These are phyloP conservation scores for Kazachstania viticola DNA, from an alignment of 805 yeast genomes.

Conservation along the genomic window DNA sequence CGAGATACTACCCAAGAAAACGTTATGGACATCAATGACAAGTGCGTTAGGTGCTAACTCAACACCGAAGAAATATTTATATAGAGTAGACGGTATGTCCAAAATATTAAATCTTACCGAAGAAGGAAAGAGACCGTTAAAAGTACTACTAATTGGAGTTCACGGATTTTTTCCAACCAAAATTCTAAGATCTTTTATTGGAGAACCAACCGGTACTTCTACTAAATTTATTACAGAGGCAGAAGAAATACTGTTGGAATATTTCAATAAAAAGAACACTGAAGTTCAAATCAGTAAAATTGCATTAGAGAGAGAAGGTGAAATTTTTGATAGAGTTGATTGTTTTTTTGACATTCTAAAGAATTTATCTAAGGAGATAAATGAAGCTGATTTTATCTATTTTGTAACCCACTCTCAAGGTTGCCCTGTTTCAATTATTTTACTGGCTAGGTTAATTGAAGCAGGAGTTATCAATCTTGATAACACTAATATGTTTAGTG, in stretches of 20 bases:
- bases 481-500: constrained; percentile 15
- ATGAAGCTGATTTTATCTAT: constrained; percentile 74
- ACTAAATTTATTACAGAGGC: constrained; percentile 84
- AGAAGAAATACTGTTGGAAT: constrained; percentile 59
- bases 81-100: constrained; percentile 9
- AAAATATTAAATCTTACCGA: constrained; percentile 10
- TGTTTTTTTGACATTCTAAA: constrained; percentile 62
- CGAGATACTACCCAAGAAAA: constrained; percentile 19
- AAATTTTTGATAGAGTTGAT: constrained; percentile 73
- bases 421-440: constrained; percentile 75
- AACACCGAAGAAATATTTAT: constrained; percentile 9
- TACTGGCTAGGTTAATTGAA: constrained; percentile 63
- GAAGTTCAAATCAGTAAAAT: constrained; percentile 65
- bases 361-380: constrained; percentile 45
- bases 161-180: constrained; percentile 93
- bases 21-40: constrained; percentile 17
- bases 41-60: constrained; percentile 9
- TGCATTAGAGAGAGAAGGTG: constrained; percentile 90
- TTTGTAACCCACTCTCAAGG: constrained; percentile 96
- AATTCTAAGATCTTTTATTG: constrained; percentile 74
- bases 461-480: constrained; percentile 36
- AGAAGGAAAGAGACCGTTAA: constrained; percentile 29
- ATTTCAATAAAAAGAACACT: constrained; percentile 38
- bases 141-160: constrained; percentile 77
- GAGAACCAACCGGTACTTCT: constrained; percentile 96